Base-by-base conservation (phyloP, 129 eudicot genomes). In the Pseudognaphalium luteoalbum region DNA sequence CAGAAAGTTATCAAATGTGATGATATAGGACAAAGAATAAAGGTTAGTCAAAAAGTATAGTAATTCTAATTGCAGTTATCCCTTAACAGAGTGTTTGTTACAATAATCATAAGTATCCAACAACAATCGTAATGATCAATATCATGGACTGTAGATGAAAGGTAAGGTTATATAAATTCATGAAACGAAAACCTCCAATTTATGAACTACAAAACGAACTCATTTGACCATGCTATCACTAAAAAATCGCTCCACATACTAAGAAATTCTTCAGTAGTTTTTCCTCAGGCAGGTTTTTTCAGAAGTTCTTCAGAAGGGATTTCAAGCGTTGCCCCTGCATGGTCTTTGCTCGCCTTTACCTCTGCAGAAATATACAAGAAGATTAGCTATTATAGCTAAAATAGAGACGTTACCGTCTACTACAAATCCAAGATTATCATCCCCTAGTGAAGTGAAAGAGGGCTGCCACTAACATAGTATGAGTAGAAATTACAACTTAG, bases 271-370 rank as follows among this genome's bases (percentile, higher is more conserved):
- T 39, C 2, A 17, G 21, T 69, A 58, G 33, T 47, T 42, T 25
- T 34, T 79, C 77, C 35, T 86, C 83, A 86, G 28, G 68, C 69
- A 37, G 96, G 75, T 76, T 86, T 81, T 66, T 86, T 89, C 25
- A 94, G 85, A 70, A 88, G 74, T 81, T 85, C 97, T 80, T 94
- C 98, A 32, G 97, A 83, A 51, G 96, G 97, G 78, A 91, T 63
- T 82, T 94, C 98, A 16, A 94, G 89, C 42, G 93, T 94, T 52
- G 93, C 93, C 71, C 96, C 96, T 66, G 92, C 90, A 79, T 91
- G 97, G 25, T 87, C 93, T 71, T 84, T 86, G 65, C 83, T 76
- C 6, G 96, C 86, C 83, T 89, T 94, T 78, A 91, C 88, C 52
- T 87, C 98, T 91, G 93, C 80, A 87, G 47, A 67, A 78, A 70